Conservation (phyloP, 2,329 filamentous ascomycete species). For the Septoria petroselini region DNA sequence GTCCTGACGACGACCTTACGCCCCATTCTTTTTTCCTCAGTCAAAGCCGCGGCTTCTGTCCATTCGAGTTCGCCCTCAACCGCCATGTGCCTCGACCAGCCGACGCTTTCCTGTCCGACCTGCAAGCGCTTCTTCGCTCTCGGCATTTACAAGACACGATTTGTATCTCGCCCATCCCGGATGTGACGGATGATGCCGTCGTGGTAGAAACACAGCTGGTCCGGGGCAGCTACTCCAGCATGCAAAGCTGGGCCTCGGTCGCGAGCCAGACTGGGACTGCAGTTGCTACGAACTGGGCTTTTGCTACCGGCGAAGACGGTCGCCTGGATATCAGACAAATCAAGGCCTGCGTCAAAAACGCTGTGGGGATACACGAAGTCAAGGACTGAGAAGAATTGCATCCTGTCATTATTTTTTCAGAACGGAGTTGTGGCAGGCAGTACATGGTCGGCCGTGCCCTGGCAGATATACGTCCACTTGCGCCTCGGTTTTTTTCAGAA, state of each 20-base stretch:
- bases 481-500: too few relatives aligned
- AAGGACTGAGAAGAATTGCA: too few relatives aligned
- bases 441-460: too few relatives aligned
- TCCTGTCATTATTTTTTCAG: too few relatives aligned
- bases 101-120: background rate
- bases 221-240: background rate
- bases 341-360: conserved; percentile 1
- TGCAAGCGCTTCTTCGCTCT: background rate
- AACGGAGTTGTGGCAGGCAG: too few relatives aligned
- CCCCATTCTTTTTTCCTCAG: background rate
- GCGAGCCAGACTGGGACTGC: background rate
- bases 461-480: too few relatives aligned
- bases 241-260: background rate
- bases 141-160: background rate
- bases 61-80: background rate
- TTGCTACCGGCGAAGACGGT: background rate
- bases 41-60: background rate
- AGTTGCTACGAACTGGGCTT: background rate
- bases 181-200: background rate
- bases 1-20: background rate
- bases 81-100: background rate
- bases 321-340: background rate
- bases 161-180: background rate
- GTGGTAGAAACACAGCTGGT: background rate
- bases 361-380: background rate